phyloP scores from a whole-genome alignment of 352 stramenopile species.

The Globisporangium uncinulatum region DNA sequence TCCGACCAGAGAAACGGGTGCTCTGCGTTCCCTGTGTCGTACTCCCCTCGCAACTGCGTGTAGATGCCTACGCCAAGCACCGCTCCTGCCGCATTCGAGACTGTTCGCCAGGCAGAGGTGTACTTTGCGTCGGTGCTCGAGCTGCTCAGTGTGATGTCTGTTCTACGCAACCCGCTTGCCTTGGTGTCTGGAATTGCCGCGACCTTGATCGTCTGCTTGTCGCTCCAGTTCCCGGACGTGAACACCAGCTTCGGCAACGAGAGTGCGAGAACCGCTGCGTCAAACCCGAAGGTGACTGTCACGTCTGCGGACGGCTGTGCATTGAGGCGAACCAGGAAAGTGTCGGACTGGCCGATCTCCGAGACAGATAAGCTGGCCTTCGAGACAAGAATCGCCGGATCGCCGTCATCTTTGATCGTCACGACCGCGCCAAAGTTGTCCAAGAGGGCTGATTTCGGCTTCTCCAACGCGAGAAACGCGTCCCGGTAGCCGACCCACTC shows the following conservation, averaged over 20 bases:
- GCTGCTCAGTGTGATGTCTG: conserved; percentile 23
- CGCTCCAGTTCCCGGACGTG: conserved; percentile 32
- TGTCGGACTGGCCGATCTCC: conserved; percentile 59
- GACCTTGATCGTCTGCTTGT: conserved; percentile 28
- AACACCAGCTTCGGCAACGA: conserved; percentile 29
- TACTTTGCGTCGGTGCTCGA: conserved; percentile 39
- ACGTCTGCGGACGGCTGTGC: conserved; percentile 34
- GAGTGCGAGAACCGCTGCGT: conserved; percentile 16
- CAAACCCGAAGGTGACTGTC: conserved; percentile 20
- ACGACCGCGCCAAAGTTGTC: conserved; percentile 69
- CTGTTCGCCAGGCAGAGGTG: conserved; percentile 24
- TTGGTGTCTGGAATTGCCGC: conserved; percentile 27
- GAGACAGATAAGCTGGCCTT: conserved; percentile 61
- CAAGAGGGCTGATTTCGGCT: conserved; percentile 22
- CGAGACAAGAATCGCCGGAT: conserved; percentile 54
- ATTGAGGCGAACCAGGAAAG: conserved; percentile 48
- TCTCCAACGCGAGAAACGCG: conserved; percentile 38
- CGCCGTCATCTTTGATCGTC: conserved; percentile 57
- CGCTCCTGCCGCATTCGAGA: conserved; percentile 16
- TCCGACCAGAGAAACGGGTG: conserved; percentile 51
- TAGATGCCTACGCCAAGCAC: conserved; percentile 39
- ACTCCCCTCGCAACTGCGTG: conserved; percentile 36
- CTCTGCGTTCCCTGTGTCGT: conserved; percentile 46
- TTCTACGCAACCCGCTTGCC: conserved; percentile 29
- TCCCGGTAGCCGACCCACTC: conserved; percentile 42